phyloP scores from a whole-genome alignment of 257 asterid species.

The Penstemon barbatus region DNA sequence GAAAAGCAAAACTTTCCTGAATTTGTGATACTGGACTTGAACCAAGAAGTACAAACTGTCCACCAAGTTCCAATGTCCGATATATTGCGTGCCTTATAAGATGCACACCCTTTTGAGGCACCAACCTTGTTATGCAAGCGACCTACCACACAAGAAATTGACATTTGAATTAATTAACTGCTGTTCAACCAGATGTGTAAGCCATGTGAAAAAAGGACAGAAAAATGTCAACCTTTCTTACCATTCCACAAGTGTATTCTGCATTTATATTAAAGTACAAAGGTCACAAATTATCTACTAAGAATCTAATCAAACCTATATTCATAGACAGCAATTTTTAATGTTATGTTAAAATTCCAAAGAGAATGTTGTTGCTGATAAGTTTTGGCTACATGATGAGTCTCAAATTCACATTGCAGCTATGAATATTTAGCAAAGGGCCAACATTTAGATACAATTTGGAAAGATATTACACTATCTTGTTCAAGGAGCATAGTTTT shows the following conservation, averaged over 20 bases:
- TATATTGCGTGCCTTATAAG: constrained; percentile 92
- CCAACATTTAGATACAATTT: background rate
- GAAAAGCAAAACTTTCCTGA: constrained; percentile 55
- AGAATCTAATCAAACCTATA: constrained; percentile 19
- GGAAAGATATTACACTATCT: background rate
- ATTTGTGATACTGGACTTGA: constrained; percentile 93
- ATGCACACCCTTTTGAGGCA: constrained; percentile 97
- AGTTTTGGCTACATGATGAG: constrained; percentile 12
- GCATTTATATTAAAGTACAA: constrained; percentile 11
- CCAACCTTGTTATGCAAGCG: constrained; percentile 96
- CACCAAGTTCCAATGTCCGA: constrained; percentile 85
- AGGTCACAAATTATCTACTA: constrained; percentile 6
- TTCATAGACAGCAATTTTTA: constrained; percentile 2
- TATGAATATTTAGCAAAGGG: background rate
- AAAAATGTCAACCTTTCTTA: background rate
- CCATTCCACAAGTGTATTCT: constrained; percentile 2
- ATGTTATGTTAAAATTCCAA: background rate
- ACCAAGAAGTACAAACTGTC: constrained; percentile 96
- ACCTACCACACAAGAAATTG: constrained; percentile 49
- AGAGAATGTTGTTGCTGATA: background rate
- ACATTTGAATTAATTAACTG: background rate
- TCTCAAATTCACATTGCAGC: background rate
- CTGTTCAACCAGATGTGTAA: constrained; percentile 15
- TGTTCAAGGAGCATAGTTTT: background rate
- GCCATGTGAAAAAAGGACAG: background rate